Evolutionary conservation across 73 alveolate species (phyloP).

Genomic region (Paraurostyla sp.): DNA sequence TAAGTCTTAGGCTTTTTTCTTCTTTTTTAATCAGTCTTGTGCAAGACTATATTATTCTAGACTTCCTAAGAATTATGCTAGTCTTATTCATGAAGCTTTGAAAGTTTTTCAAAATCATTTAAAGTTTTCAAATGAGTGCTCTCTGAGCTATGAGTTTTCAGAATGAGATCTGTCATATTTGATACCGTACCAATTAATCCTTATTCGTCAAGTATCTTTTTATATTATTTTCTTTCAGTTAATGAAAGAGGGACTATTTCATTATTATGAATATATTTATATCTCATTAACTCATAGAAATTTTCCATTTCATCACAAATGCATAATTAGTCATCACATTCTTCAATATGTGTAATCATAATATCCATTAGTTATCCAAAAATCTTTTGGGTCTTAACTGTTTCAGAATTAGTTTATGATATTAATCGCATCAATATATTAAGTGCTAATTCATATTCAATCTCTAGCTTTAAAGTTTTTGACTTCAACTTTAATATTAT

Average conservation of each 20-base stretch:
- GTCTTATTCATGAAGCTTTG: neutral
- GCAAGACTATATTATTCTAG: neutral
- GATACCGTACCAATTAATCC: constrained; percentile 16
- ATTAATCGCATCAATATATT: neutral
- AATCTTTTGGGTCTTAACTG: neutral
- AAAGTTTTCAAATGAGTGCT: neutral
- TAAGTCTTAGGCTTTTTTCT: neutral
- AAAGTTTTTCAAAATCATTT: neutral
- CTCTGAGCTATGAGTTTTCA: neutral
- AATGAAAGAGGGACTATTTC: neutral
- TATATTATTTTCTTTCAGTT: neutral
- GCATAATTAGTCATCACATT: constrained; percentile 23
- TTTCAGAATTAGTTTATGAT: neutral
- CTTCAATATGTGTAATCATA: neutral
- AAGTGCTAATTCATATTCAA: constrained; percentile 3
- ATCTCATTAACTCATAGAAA: constrained; percentile 13
- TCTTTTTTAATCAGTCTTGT: neutral
- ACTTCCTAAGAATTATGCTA: neutral
- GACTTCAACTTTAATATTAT: neutral
- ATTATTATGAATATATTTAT: neutral
- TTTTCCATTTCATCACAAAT: constrained; percentile 30
- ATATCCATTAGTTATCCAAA: constrained; percentile 30
- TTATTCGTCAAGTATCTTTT: constrained; percentile 1
- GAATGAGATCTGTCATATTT: constrained; percentile 5
- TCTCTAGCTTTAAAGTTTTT: neutral